Percentiles rank a stretch among this genome's conserved stretches.
Conservation (phyloP, 1,284 basidiomycete genomes). For the Ganoderma resinaceum region DNA sequence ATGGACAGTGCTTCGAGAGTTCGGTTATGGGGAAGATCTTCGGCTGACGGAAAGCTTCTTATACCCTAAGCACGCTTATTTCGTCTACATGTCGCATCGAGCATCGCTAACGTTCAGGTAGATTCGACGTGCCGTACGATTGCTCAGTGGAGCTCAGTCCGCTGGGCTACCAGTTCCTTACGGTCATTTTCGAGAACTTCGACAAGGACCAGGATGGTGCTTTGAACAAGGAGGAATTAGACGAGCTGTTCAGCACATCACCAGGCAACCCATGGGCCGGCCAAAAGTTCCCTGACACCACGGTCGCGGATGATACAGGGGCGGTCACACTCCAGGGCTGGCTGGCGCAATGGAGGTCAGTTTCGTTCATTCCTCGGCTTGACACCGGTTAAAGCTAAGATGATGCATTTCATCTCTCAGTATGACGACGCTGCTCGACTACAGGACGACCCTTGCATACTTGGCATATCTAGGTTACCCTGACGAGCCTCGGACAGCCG, state of each 20-base stretch:
- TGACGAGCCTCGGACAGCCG: slow-evolving; percentile 75
- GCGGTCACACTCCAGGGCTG: slow-evolving; percentile 96
- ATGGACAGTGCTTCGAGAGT: slow-evolving; percentile 95
- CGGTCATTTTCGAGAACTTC: slow-evolving; percentile 95
- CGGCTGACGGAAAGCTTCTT: slow-evolving; percentile 89
- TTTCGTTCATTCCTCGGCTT: slow-evolving; percentile 30
- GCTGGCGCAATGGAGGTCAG: slow-evolving; percentile 97
- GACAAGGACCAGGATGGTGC: slow-evolving; percentile 99
- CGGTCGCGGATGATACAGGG: slow-evolving; percentile 88
- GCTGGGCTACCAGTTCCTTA: slow-evolving; percentile 95
- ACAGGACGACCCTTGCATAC: slow-evolving; percentile 91
- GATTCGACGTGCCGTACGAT: slow-evolving; percentile 92
- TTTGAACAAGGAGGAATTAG: slow-evolving; percentile 85
- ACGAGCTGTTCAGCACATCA: slow-evolving; percentile 91
- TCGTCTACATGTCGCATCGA: slow-evolving; percentile 16
- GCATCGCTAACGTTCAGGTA: slow-evolving; percentile 42
- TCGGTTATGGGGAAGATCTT: slow-evolving; percentile 96
- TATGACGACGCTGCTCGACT: slow-evolving; percentile 96
- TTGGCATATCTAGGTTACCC: slow-evolving; percentile 95
- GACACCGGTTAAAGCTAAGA: not conserved
- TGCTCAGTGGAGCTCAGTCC: slow-evolving; percentile 96
- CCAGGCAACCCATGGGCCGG: slow-evolving; percentile 93
- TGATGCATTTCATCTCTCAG: slow-evolving; percentile 47
- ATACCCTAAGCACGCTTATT: slow-evolving; percentile 71
- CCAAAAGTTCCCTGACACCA: slow-evolving; percentile 90